These are phyloP conservation scores for Silybum marianum DNA, from an alignment of 129 eudicot species.

Conservation along the genomic window DNA sequence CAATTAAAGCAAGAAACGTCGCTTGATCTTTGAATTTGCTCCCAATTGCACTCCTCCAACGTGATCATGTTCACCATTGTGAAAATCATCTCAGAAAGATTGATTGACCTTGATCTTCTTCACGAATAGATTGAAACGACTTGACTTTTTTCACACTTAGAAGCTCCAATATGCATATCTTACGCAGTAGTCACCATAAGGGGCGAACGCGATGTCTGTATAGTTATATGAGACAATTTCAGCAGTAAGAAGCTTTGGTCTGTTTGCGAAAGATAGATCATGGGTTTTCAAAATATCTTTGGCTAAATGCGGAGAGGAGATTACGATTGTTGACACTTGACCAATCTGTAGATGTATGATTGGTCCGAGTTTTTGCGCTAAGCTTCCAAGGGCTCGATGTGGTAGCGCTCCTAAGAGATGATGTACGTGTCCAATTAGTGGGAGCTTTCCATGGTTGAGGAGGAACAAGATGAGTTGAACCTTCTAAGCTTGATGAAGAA, in stretches of 20 bases:
- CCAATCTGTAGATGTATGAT: conserved; percentile 36
- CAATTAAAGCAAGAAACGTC: neutral
- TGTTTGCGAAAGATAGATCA: conserved; percentile 8
- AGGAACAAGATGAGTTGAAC: neutral
- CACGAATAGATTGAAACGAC: conserved; percentile 18
- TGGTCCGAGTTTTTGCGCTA: conserved; percentile 28
- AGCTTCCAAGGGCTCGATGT: conserved; percentile 12
- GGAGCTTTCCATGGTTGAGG: conserved; percentile 5
- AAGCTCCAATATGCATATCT: conserved; percentile 21
- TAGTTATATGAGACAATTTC: neutral
- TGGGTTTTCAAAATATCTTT: conserved; percentile 19
- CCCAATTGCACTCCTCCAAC: conserved; percentile 2
- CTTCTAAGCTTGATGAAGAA: neutral
- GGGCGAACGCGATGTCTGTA: conserved; percentile 21
- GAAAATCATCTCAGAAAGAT: conserved; percentile 12
- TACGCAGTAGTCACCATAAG: conserved; percentile 30
- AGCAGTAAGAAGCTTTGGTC: conserved; percentile 4
- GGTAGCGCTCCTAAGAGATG: conserved; percentile 8
- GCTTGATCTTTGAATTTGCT: conserved; percentile 15
- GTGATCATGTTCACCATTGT: neutral
- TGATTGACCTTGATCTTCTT: neutral
- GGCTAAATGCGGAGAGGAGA: conserved; percentile 24
- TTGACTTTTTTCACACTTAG: conserved; percentile 7
- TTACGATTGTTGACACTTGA: conserved; percentile 22
- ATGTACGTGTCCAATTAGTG: conserved; percentile 5